Base-by-base conservation (phyloP, 345 rosid species). In the Brassica incana region DNA sequence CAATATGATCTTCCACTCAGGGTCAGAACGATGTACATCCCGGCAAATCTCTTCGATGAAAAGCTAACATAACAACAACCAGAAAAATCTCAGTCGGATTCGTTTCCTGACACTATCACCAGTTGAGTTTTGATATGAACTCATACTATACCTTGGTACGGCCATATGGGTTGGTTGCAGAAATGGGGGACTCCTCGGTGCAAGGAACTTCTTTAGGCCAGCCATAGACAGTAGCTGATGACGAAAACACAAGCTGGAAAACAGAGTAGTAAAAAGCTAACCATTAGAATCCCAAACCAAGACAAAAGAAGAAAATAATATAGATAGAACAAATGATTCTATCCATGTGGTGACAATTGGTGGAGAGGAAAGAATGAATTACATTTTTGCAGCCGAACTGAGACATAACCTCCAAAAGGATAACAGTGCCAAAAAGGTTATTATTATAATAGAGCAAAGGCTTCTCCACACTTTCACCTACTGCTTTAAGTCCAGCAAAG, bases 401-500 rank as follows among this genome's bases (percentile, higher is more conserved):
- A 80, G 88, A 78, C 99, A 95, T 95, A 9, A 92, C 94, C 87
- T 95, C 94, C 85, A 95, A 84, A 76, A 95, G 85, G 11, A 78
- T 67, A 77, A 95, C 88, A 40, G 98, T 89, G 30, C 98, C 99
- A 69, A 86, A 85, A 40, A 95, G 85, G 83, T 95, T 95, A 81
- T 95, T 95, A 77, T 95, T 65, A 78, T 79, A 90, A 83, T 92
- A 95, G 5, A 91, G 85, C 87, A 92, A 83, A 18, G 98, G 99
- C 65, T 91, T 90, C 85, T 86, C 83, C 79, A 92, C 94, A 84
- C 99, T 95, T 87, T 95, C 97, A 73, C 98, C 99, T 14, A 93
- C 99, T 12, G 99, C 98, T 86, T 95, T 95, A 43, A 93, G 89
- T 82, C 99, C 99, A 87, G 99, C 99, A 86, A 95, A 91, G 78